These are phyloP conservation scores for Tylopilus balloui DNA, from an alignment of 768 basidiomycete genomes.

Conservation along the genomic window DNA sequence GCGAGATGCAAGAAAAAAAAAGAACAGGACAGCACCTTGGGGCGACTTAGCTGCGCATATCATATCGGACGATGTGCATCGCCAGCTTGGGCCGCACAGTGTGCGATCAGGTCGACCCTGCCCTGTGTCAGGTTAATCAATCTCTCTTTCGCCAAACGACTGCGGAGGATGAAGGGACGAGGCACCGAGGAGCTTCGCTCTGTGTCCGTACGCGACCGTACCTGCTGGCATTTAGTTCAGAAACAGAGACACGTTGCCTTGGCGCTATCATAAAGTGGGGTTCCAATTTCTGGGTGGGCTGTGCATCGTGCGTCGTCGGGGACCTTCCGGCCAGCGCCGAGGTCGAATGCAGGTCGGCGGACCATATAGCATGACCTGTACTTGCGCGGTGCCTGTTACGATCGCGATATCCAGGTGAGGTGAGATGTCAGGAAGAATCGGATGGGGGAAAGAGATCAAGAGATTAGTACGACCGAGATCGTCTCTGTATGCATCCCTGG, in stretches of 20 bases:
- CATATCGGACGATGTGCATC: conserved; percentile 8
- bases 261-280: conserved; percentile 16
- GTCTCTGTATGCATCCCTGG: not conserved
- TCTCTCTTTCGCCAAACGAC: not conserved
- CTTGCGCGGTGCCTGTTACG: too few species aligned
- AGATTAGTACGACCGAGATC: not conserved
- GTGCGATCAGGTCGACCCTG: conserved; percentile 6
- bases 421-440: not conserved
- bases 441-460: not conserved
- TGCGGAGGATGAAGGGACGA: not conserved
- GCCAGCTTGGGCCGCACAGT: conserved; percentile 12
- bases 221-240: not conserved
- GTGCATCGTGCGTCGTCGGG: not conserved
- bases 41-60: conserved; percentile 15
- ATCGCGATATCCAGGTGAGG: not conserved
- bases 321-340: too few species aligned
- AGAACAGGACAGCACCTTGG: not conserved
- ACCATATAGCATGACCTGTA: too few species aligned
- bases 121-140: conserved; percentile 1
- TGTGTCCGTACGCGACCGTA: too few species aligned
- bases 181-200: conserved; percentile 2
- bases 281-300: too few species aligned
- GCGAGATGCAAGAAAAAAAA: not conserved
- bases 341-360: too few species aligned
- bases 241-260: conserved; percentile 24